Evolutionary conservation across 805 yeast species (phyloP), one percentile per base, ranked within the genome.

Genomic region (Vanderwaltozyma yarrowii): DNA sequence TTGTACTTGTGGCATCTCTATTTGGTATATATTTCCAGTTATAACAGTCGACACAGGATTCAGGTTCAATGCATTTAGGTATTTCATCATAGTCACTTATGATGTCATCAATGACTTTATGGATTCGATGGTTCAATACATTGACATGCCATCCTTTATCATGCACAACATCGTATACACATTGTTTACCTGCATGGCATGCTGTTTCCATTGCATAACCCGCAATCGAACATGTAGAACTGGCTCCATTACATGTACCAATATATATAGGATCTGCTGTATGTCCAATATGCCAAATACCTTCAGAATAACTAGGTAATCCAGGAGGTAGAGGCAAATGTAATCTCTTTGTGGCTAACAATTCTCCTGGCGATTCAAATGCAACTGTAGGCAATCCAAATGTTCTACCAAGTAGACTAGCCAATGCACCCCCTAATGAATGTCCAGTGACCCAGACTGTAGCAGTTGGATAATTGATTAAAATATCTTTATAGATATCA

Each of bases 191-290:
- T 0, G 95, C 73, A 58, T 92, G 98, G 56, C 98, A 92, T 33
- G 79, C 80, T 0, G 96, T 80, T 53, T 92, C 98, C 95, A 92
- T 80, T 10, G 97, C 98, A 59, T 86, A 92, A 0, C 98, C 98
- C 1, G 84, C 96, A 8, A 85, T 69, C 42, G 89, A 78, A 60
- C 98, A 92, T 2, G 88, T 62, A 0, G 94, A 80, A 4, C 89
- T 76, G 1, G 92, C 94, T 9, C 98, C 98, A 52, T 83, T 87
- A 58, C 98, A 92, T 8, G 86, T 88, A 0, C 98, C 98, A 89
- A 88, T 81, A 52, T 70, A 92, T 2, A 92, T 84, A 1, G 98
- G 98, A 57, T 92, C 98, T 0, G 96, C 97, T 2, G 92, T 92
- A 57, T 92, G 89, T 3, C 98, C 98, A 54, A 92, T 65, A 56